A percentile compares a stretch with the other conserved stretches of the same genome.
These are phyloP conservation scores for Amanita inopinata DNA, from an alignment of 768 basidiomycete species.

Conservation along the genomic window DNA sequence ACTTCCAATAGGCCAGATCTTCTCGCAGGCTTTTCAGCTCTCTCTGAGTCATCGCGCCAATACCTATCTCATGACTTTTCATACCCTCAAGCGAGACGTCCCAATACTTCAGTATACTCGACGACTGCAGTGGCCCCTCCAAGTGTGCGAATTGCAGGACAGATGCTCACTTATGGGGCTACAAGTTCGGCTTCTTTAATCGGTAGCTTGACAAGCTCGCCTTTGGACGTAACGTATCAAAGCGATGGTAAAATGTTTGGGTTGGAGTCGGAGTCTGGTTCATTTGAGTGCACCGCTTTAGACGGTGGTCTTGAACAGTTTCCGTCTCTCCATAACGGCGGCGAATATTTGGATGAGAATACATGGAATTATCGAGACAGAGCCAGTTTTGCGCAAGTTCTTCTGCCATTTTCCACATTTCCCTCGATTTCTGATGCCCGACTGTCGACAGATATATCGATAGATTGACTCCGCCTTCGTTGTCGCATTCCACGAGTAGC, in stretches of 20 bases:
- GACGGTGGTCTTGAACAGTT: background rate
- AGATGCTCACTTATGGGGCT: background rate
- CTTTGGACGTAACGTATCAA: no score
- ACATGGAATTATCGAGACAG: background rate
- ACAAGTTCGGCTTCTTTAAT: no score
- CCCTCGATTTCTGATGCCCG: background rate
- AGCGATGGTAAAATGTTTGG: background rate
- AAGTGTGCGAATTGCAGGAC: slow-evolving; percentile 1
- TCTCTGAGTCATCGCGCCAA: background rate
- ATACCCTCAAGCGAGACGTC: slow-evolving; percentile 4
- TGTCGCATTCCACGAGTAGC: slow-evolving; percentile 4
- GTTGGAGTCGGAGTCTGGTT: background rate
- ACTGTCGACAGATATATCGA: slow-evolving; percentile 1
- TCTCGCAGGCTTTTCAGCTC: background rate
- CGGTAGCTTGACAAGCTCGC: no score
- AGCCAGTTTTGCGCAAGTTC: background rate
- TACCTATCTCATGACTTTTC: slow-evolving; percentile 4
- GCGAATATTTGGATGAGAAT: background rate
- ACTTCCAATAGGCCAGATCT: background rate
- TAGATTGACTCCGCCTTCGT: slow-evolving; percentile 3
- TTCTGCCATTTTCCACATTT: background rate
- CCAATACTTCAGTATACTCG: background rate
- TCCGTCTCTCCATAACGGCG: background rate
- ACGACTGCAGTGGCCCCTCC: background rate
- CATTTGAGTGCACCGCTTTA: background rate